Percentiles rank a stretch among this genome's conserved stretches.
Conservation (phyloP, 768 basidiomycete species). For the Termitomyces sp. region DNA sequence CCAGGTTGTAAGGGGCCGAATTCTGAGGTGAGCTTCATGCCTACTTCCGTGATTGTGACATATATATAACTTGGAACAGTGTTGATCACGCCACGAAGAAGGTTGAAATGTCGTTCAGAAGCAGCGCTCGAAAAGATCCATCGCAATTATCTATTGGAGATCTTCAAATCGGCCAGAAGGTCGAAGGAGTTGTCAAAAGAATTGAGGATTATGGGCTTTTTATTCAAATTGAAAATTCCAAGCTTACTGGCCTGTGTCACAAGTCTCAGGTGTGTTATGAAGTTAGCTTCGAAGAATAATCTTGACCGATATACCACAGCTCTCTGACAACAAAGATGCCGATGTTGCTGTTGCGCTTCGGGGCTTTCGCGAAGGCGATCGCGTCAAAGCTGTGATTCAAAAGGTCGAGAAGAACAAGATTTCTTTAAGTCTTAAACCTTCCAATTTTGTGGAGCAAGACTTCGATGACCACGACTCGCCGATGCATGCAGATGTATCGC, state of each 20-base stretch:
- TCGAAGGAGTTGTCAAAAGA: slow-evolving; percentile 75
- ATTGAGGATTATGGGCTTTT: slow-evolving; percentile 93
- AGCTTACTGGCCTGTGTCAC: slow-evolving; percentile 89
- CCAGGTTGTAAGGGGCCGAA: slow-evolving; percentile 85
- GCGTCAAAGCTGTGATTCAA: slow-evolving; percentile 75
- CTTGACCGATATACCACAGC: slow-evolving; percentile 38
- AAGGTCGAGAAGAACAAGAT: slow-evolving; percentile 74
- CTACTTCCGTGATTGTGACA: background rate
- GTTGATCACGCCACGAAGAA: slow-evolving; percentile 70
- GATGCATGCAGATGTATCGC: slow-evolving; percentile 25
- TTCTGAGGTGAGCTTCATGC: slow-evolving; percentile 58
- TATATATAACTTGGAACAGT: slow-evolving; percentile 37
- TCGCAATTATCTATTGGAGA: slow-evolving; percentile 47
- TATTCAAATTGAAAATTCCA: slow-evolving; percentile 82
- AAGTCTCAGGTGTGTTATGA: slow-evolving; percentile 71
- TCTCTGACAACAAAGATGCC: slow-evolving; percentile 84
- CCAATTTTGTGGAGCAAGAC: slow-evolving; percentile 74
- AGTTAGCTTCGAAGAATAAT: background rate
- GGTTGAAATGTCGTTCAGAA: slow-evolving; percentile 89
- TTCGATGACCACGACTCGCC: slow-evolving; percentile 38
- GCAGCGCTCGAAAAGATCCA: slow-evolving; percentile 49
- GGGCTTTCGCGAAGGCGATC: slow-evolving; percentile 84
- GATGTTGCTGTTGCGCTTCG: slow-evolving; percentile 77
- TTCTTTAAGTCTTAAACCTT: slow-evolving; percentile 88
- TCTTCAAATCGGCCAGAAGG: slow-evolving; percentile 76